A percentile compares a stretch with the other conserved stretches of the same genome.
Conservation (phyloP, 2,329 filamentous ascomycete genomes). For the Xylaria sp. region DNA sequence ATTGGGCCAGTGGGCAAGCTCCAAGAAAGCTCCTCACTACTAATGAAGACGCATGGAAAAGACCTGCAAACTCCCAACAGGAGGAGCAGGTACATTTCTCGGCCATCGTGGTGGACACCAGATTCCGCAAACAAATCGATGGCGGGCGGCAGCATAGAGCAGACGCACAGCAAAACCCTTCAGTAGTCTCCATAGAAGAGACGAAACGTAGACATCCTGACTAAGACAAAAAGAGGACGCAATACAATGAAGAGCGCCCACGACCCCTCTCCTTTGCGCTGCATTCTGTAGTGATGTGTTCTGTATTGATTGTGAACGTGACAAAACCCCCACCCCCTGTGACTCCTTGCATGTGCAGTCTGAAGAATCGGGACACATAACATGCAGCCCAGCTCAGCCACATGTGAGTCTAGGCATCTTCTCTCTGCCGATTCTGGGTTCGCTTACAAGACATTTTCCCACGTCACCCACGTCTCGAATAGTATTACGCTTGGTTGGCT, state of each 20-base stretch:
- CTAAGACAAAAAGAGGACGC: conserved; percentile 16
- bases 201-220: conserved; percentile 27
- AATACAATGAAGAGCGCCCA: conserved; percentile 26
- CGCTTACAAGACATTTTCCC: conserved; percentile 11
- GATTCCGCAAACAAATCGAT: conserved; percentile 2
- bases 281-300: conserved; percentile 3
- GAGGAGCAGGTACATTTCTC: conserved; percentile 20
- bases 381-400: conserved; percentile 23
- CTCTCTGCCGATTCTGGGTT: not conserved
- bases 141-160: conserved; percentile 25
- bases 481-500: not conserved
- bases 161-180: conserved; percentile 13
- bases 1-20: conserved; percentile 37
- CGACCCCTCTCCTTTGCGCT: conserved; percentile 6
- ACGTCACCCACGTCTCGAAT: not conserved
- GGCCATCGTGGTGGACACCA: conserved; percentile 7
- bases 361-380: conserved; percentile 5
- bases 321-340: conserved; percentile 3
- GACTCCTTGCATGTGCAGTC: conserved; percentile 7
- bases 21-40: conserved; percentile 29
- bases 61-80: conserved; percentile 11
- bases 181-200: conserved; percentile 18
- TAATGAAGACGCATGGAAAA: conserved; percentile 33
- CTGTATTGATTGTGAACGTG: conserved; percentile 9
- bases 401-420: conserved; percentile 17